A percentile compares a stretch with the other conserved stretches of the same genome.
Conservation (phyloP, 805 yeast species). For the Lipomyces sp. region DNA sequence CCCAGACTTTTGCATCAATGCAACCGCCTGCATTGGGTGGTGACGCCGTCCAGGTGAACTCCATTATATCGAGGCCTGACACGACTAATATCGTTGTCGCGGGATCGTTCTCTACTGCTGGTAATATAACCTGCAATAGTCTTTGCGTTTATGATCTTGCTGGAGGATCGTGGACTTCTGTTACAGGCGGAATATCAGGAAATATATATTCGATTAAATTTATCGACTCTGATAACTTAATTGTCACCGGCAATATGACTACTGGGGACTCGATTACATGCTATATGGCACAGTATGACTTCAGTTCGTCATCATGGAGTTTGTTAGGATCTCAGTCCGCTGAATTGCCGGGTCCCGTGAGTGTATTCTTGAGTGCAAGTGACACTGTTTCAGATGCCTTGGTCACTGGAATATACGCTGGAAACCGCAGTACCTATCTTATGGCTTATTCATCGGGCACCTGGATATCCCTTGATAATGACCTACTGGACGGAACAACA, state of each 20-base stretch:
- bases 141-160: conserved; percentile 69
- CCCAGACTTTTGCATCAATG: conserved; percentile 49
- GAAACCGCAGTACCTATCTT: conserved; percentile 48
- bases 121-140: conserved; percentile 60
- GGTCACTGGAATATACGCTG: conserved; percentile 52
- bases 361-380: conserved; percentile 44
- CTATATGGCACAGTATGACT: conserved; percentile 46
- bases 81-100: conserved; percentile 63
- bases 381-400: conserved; percentile 51
- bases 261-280: conserved; percentile 42
- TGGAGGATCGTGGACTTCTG: conserved; percentile 59
- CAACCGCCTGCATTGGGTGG: conserved; percentile 57
- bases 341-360: conserved; percentile 41
- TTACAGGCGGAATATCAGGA: conserved; percentile 53
- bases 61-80: conserved; percentile 49
- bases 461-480: conserved; percentile 39
- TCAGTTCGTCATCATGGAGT: conserved; percentile 47
- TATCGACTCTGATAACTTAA: conserved; percentile 47
- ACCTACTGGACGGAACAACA: conserved; percentile 44
- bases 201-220: conserved; percentile 60
- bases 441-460: conserved; percentile 38
- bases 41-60: conserved; percentile 49
- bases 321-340: conserved; percentile 35
- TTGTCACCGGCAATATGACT: conserved; percentile 61
- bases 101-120: conserved; percentile 69